Base-by-base conservation (phyloP, 352 stramenopile genomes). In the Pythium plurisporium region DNA sequence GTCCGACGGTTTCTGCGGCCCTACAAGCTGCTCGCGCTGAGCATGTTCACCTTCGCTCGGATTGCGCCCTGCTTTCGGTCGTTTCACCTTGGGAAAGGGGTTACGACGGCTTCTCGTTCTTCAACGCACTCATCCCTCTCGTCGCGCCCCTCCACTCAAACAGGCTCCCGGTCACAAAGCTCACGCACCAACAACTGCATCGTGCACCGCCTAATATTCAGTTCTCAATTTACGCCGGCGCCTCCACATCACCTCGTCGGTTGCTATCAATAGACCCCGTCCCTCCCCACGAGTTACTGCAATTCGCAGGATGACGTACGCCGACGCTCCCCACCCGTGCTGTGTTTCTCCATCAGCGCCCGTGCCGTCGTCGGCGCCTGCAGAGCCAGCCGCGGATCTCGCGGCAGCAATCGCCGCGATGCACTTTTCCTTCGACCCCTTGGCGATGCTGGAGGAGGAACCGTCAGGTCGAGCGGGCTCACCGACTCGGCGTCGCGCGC, bases 401-500 rank as follows among this genome's bases (percentile, higher is more conserved):
- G 5, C 36, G 14, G 8, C 15, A 22, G 26, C 48, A 12, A 20
- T 56, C 25, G 48, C 38, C 14, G 27, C 48, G 7, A 38, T 47
- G 40, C 40, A 47, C 9, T 47, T 47, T 23, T 27, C 48, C 0
- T 3, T 19, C 15, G 15, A 36, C 23, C 14, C 47, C 19, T 26
- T 53, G 37, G 31, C 48, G n/a, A 22, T 65, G 23, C 23, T 59
- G 30, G 15, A 46, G 41, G 10, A 48, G 19, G 30, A 29, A 49
- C 17, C 23, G 0, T 25, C 23, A 19, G 22, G 34, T 37, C 27
- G 19, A 45, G 55, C 22, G 33, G 4, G 14, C 37, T 27, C 34
- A 7, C 23, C 23, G 19, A 19, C 12, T 7, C 46, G 5, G 44
- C 51, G 51, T 3, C 65, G 61, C 34, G 23, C 56, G 22, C 65